Percentiles rank a stretch among this genome's conserved stretches.
phyloP scores from a whole-genome alignment of 805 yeast genomes.

The Spathaspora passalidarum region DNA sequence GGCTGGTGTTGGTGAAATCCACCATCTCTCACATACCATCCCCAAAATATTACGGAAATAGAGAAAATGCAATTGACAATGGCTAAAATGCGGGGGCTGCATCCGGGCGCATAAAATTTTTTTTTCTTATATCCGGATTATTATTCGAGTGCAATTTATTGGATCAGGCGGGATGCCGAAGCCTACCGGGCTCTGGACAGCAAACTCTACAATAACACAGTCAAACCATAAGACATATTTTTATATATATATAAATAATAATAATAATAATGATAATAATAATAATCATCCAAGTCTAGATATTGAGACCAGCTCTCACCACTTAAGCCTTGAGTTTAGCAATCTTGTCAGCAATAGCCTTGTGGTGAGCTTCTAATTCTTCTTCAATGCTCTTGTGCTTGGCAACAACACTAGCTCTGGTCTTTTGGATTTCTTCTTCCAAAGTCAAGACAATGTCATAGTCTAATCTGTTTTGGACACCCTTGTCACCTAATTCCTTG shows the following conservation, averaged over 20 bases:
- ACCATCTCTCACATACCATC: too few species aligned
- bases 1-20: too few species aligned
- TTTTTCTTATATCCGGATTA: background rate
- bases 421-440: constrained; percentile 16
- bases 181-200: too few species aligned
- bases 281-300: too few species aligned
- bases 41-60: too few species aligned
- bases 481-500: constrained; percentile 13
- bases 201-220: too few species aligned
- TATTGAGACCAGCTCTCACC: background rate
- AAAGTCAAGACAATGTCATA: constrained; percentile 17
- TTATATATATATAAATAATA: background rate
- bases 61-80: background rate
- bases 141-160: too few species aligned
- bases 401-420: constrained; percentile 8
- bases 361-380: constrained; percentile 6
- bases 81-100: background rate
- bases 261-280: too few species aligned
- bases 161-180: too few species aligned
- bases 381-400: constrained; percentile 7
- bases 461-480: constrained; percentile 15
- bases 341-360: constrained; percentile 5
- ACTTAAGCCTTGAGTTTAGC: constrained; percentile 3
- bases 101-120: background rate
- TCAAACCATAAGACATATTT: background rate